phyloP scores from a whole-genome alignment of 2,329 filamentous ascomycete species.

The Ascochyta pisi region DNA sequence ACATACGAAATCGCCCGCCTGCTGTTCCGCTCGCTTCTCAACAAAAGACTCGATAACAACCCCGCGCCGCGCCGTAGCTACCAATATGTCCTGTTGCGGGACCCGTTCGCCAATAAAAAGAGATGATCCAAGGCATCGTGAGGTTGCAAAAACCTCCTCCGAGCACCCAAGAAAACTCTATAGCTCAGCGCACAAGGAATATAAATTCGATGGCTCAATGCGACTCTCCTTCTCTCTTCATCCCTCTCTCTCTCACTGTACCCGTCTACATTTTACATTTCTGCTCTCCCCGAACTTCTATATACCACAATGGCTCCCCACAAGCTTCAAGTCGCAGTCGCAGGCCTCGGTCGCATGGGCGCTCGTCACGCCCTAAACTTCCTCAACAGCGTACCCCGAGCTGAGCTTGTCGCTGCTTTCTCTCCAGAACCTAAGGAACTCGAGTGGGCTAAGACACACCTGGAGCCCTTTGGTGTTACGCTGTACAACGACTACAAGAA shows the following conservation, averaged over 20 bases:
- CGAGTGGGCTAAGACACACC: slow-evolving; percentile 54
- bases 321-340: slow-evolving; percentile 53
- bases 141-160: slow-evolving; percentile 17
- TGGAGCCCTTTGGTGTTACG: slow-evolving; percentile 54
- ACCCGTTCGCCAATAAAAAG: slow-evolving; percentile 2
- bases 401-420: slow-evolving; percentile 59
- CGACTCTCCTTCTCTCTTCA: background rate
- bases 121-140: background rate
- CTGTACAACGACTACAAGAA: slow-evolving; percentile 57
- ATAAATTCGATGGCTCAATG: slow-evolving; percentile 2
- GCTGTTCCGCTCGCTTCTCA: background rate
- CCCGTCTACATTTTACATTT: background rate
- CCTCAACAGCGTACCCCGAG: slow-evolving; percentile 55
- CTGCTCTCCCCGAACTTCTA: background rate
- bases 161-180: slow-evolving; percentile 7
- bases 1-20: background rate
- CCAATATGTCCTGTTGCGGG: background rate
- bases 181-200: slow-evolving; percentile 4
- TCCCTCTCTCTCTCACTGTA: background rate
- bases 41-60: background rate
- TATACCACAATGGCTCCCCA: slow-evolving; percentile 28
- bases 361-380: slow-evolving; percentile 60
- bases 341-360: slow-evolving; percentile 62
- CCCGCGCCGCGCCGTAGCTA: background rate
- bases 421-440: slow-evolving; percentile 55